These are phyloP conservation scores for Cinnamomum chago DNA, from an alignment of 164 flowering plant species.

Conservation along the genomic window DNA sequence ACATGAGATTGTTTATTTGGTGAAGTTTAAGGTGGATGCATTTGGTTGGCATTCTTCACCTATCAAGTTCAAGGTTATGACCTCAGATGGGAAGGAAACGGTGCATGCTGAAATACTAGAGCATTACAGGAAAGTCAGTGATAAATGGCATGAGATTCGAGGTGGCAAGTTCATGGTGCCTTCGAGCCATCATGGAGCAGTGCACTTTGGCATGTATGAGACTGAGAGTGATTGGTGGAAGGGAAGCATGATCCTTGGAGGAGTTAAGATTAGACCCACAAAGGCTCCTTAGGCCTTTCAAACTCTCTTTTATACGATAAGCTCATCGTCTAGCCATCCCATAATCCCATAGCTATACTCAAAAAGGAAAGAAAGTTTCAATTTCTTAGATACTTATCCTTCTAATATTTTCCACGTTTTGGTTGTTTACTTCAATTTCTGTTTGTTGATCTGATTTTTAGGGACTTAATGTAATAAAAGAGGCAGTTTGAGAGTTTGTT, in stretches of 20 bases:
- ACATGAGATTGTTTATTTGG: conserved; percentile 15
- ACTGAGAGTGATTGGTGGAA: conserved; percentile 34
- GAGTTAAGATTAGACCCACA: conserved; percentile 14
- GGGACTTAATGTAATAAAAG: too few relatives aligned
- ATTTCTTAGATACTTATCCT: too few relatives aligned
- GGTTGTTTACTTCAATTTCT: too few relatives aligned
- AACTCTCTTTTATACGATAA: too few relatives aligned
- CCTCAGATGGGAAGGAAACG: conserved; percentile 8
- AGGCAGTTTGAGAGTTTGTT: too few relatives aligned
- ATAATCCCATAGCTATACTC: too few relatives aligned
- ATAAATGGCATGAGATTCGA: conserved; percentile 16
- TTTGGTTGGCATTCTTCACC: conserved; percentile 33
- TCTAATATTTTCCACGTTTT: too few relatives aligned
- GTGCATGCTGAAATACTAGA: conserved; percentile 6
- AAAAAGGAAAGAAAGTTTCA: too few relatives aligned
- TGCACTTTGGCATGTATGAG: conserved; percentile 30
- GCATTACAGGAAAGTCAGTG: conserved; percentile 9
- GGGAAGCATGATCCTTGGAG: conserved; percentile 25
- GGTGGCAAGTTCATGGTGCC: conserved; percentile 22
- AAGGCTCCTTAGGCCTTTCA: too few relatives aligned
- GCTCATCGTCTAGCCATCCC: too few relatives aligned
- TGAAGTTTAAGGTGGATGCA: conserved; percentile 27
- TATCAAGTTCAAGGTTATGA: conserved; percentile 7
- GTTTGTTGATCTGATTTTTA: too few relatives aligned
- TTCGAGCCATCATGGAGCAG: neutral